Conservation (phyloP, 495 filamentous ascomycete species). For the Peziza echinospora region DNA sequence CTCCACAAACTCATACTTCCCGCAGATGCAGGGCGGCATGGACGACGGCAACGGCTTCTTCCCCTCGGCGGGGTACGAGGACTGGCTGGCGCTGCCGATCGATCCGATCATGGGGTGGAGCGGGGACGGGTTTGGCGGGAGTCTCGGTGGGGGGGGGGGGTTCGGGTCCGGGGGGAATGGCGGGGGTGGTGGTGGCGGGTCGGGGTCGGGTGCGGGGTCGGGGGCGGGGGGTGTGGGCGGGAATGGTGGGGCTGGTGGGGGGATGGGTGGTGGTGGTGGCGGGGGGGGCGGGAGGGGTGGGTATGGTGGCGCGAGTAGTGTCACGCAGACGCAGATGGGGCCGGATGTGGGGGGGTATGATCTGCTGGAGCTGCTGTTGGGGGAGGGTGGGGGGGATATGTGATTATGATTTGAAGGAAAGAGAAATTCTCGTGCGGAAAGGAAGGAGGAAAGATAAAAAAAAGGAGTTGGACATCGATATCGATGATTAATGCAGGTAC, state of each 20-base stretch:
- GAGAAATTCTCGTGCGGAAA: no score
- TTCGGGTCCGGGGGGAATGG: neutral
- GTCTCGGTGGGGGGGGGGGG: slow-evolving; percentile 14
- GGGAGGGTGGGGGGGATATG: neutral
- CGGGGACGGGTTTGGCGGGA: slow-evolving; percentile 10
- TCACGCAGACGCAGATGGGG: neutral
- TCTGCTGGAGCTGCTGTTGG: neutral
- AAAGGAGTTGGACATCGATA: no score
- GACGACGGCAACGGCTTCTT: neutral
- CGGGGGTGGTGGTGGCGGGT: neutral
- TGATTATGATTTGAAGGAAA: no score
- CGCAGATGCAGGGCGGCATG: neutral
- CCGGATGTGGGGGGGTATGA: neutral
- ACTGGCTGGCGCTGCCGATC: slow-evolving; percentile 18
- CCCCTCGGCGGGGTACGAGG: slow-evolving; percentile 4
- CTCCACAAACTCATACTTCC: neutral
- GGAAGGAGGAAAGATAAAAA: no score
- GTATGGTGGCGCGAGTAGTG: neutral
- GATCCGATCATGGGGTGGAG: slow-evolving; percentile 10
- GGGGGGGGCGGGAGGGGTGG: neutral
- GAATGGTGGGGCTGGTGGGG: neutral
- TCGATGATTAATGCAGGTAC: no score
- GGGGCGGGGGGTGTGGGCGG: neutral
- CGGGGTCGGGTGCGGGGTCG: neutral
- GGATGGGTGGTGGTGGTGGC: neutral